Base-by-base conservation (phyloP, 371 early-diverging fungal genomes). In the Sporodiniella umbellata region DNA sequence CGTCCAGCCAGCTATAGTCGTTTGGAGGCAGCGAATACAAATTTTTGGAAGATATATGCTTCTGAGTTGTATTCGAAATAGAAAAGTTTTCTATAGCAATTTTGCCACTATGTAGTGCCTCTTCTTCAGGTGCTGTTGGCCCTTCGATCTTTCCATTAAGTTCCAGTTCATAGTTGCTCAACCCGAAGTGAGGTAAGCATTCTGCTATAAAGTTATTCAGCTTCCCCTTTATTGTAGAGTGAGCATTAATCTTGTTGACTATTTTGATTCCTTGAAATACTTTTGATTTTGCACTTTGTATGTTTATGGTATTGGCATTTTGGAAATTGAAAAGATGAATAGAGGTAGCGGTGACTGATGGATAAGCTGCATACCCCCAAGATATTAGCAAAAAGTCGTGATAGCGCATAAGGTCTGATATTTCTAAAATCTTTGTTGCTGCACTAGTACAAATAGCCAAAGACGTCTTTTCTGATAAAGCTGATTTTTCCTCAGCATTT, bases 371-470 rank as follows among this genome's bases (percentile, higher is more conserved):
- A 35, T 62, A 60, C 22, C 62, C 67, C 14, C 60, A 43, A n/a
- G n/a, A n/a, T n/a, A n/a, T n/a, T n/a, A n/a, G n/a, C 12, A 58
- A 26, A 14, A 60, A 51, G 12, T 64, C 64, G 5, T 50, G 45
- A 8, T 57, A 56, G 6, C 53, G 33, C 74, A 73, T 55, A n/a
- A 19, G 39, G 30, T 56, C 54, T 7, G 57, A 38, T 7, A 64
- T 30, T 19, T 56, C 61, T 3, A 60, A 37, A 10, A 61, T 61
- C 6, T 57, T 45, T 11, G 46, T 75, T 0, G 79, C 79, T 1
- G 79, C 77, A n/a, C 61, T 60, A 0, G 77, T 77, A 40, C 79
- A 79, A 23, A 77, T 79, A 4, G 54, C 54, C 12, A 75, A 49
- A 1, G 66, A 62, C 53, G 64, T 22, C 56, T 67, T 65, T 56